phyloP scores from a whole-genome alignment of 257 asterid genomes.

The Knoxia roxburghii region DNA sequence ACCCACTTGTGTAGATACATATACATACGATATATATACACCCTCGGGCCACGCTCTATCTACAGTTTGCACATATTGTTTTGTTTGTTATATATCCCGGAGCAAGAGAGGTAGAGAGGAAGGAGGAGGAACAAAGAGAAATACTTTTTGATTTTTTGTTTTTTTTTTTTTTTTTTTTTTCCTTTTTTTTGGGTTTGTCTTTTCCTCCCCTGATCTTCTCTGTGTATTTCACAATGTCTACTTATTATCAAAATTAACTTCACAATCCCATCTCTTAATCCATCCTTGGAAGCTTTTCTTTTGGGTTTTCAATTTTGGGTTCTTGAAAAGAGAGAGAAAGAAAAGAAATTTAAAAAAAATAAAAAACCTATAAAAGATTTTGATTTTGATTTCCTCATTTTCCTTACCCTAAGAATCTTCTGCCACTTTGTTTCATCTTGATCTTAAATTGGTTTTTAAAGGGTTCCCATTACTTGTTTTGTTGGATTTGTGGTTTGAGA shows the following conservation, averaged over 20 bases:
- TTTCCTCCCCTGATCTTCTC: constrained; percentile 29
- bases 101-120: constrained; percentile 39
- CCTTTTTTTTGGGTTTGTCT: constrained; percentile 23
- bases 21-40: constrained; percentile 4
- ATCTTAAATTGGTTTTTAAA: constrained; percentile 5
- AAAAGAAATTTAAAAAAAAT: neutral
- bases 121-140: constrained; percentile 30
- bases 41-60: constrained; percentile 3
- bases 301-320: constrained; percentile 7
- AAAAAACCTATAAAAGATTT: neutral
- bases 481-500: constrained; percentile 23
- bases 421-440: constrained; percentile 5
- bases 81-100: constrained; percentile 14
- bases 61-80: constrained; percentile 10
- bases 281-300: constrained; percentile 10
- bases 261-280: constrained; percentile 9
- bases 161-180: constrained; percentile 21
- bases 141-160: constrained; percentile 25
- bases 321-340: neutral
- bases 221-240: constrained; percentile 28
- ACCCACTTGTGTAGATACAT: constrained; percentile 17
- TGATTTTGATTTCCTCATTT: constrained; percentile 10
- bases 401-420: constrained; percentile 3
- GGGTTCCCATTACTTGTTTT: neutral
- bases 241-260: constrained; percentile 19